A percentile compares a stretch with the other conserved stretches of the same genome.
Conservation (phyloP, 1,139 yeast species). For the Blastobotrys raffinosifermentans region DNA sequence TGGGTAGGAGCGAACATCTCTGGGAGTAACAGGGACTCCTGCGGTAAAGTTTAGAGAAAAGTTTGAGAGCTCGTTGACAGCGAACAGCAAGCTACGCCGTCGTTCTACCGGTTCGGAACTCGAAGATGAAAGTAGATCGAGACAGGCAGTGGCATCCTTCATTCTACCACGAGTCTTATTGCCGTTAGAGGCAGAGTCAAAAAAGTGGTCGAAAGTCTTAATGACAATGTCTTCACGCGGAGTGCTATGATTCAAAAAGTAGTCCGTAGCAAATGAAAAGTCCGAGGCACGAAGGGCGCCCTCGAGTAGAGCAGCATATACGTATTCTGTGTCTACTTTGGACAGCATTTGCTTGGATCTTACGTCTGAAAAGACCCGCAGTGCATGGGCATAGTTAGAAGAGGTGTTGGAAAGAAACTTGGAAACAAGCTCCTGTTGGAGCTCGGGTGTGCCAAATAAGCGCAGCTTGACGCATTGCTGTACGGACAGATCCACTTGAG, state of each 20-base stretch:
- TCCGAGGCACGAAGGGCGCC: slow-evolving; percentile 15
- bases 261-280: slow-evolving; percentile 20
- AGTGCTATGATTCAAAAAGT: slow-evolving; percentile 10
- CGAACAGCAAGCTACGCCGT: slow-evolving; percentile 21
- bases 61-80: slow-evolving; percentile 27
- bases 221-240: slow-evolving; percentile 5
- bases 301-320: slow-evolving; percentile 15
- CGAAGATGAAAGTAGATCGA: slow-evolving; percentile 15
- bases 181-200: slow-evolving; percentile 30
- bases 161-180: slow-evolving; percentile 27
- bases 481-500: slow-evolving; percentile 7
- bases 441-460: slow-evolving; percentile 9
- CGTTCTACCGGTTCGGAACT: slow-evolving; percentile 9
- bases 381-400: slow-evolving; percentile 6
- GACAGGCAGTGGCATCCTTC: slow-evolving; percentile 27
- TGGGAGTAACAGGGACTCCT: slow-evolving; percentile 27
- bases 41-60: slow-evolving; percentile 27
- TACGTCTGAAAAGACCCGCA: slow-evolving; percentile 13
- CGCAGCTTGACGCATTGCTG: slow-evolving; percentile 9
- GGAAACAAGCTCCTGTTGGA: slow-evolving; percentile 6
- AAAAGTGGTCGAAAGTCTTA: slow-evolving; percentile 26
- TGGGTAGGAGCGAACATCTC: slow-evolving; percentile 20
- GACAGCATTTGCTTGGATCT: slow-evolving; percentile 8
- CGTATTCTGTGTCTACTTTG: slow-evolving; percentile 12
- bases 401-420: slow-evolving; percentile 4